Evolutionary conservation across 2,329 filamentous ascomycete genomes (phyloP).

Genomic region (Fusarium hostae): DNA sequence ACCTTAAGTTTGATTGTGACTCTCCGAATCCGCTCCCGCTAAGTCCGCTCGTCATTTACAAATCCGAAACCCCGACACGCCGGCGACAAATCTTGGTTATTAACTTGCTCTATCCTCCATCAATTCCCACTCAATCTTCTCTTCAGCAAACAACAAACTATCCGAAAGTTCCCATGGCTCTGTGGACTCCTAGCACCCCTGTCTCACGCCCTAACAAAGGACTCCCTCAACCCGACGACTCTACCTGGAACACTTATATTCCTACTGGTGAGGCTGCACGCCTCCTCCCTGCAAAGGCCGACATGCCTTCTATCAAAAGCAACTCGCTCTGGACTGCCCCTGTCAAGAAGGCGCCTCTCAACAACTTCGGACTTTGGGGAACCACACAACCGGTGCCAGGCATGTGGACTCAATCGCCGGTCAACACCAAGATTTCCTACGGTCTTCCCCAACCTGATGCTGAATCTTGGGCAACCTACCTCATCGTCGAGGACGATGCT

Average conservation of each 20-base stretch:
- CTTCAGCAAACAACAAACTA: constrained; percentile 14
- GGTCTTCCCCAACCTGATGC: constrained; percentile 49
- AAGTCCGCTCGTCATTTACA: constrained; percentile 37
- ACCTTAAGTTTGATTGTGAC: constrained; percentile 15
- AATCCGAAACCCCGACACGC: constrained; percentile 34
- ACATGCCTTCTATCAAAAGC: constrained; percentile 50
- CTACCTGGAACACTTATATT: constrained; percentile 52
- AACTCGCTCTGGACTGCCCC: constrained; percentile 50
- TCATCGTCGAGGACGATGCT: constrained; percentile 36
- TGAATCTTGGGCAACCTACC: constrained; percentile 42
- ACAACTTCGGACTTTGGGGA: constrained; percentile 41
- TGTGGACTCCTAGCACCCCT: constrained; percentile 41
- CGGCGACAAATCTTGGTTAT: constrained; percentile 23
- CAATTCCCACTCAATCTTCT: constrained; percentile 8
- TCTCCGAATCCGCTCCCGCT: constrained; percentile 28
- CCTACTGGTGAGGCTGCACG: constrained; percentile 44
- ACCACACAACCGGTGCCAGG: constrained; percentile 32
- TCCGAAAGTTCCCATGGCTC: constrained; percentile 38
- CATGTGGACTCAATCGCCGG: constrained; percentile 40
- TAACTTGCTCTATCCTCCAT: constrained; percentile 14
- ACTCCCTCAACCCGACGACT: constrained; percentile 52
- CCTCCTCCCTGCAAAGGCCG: constrained; percentile 44
- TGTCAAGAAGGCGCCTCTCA: constrained; percentile 29
- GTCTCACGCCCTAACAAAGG: constrained; percentile 41
- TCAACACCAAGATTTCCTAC: constrained; percentile 31